Percentiles rank a stretch among this genome's conserved stretches.
phyloP scores from a whole-genome alignment of 2,329 filamentous ascomycete genomes.

The Talaromyces sp. region DNA sequence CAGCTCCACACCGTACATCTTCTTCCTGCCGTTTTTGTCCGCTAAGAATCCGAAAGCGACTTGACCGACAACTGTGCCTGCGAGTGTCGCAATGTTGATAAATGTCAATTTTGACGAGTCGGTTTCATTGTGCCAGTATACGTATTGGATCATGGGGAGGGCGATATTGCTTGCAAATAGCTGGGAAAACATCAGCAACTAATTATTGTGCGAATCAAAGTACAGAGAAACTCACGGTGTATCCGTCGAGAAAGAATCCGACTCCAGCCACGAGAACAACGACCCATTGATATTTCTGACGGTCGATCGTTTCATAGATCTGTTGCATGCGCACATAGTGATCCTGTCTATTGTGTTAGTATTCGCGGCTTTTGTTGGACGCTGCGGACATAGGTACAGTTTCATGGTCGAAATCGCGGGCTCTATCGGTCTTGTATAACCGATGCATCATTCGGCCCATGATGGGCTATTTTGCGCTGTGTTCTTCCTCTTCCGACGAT shows the following conservation, averaged over 20 bases:
- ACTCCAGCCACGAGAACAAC: conserved; percentile 45
- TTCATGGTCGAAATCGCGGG: conserved; percentile 42
- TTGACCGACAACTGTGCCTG: conserved; percentile 45
- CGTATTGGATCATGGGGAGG: conserved; percentile 45
- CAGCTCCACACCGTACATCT: conserved; percentile 49
- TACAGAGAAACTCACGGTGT: conserved; percentile 29
- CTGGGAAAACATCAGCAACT: conserved; percentile 17
- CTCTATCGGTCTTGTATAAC: conserved; percentile 41
- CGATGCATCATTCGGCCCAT: conserved; percentile 34
- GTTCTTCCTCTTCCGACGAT: not conserved
- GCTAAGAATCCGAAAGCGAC: conserved; percentile 45
- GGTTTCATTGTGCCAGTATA: conserved; percentile 43
- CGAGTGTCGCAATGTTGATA: conserved; percentile 45
- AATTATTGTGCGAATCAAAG: no score
- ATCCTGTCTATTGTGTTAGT: conserved; percentile 25
- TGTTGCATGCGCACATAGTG: conserved; percentile 41
- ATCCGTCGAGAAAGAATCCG: conserved; percentile 49
- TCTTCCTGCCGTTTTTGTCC: conserved; percentile 46
- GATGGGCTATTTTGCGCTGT: not conserved
- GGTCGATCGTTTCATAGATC: conserved; percentile 43
- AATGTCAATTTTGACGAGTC: conserved; percentile 32
- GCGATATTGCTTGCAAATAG: conserved; percentile 49
- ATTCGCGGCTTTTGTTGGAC: not conserved
- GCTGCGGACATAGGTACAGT: conserved; percentile 23
- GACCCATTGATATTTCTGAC: conserved; percentile 39